phyloP scores from a whole-genome alignment of 305 asterid species.

The Stenogyne calaminthoides region DNA sequence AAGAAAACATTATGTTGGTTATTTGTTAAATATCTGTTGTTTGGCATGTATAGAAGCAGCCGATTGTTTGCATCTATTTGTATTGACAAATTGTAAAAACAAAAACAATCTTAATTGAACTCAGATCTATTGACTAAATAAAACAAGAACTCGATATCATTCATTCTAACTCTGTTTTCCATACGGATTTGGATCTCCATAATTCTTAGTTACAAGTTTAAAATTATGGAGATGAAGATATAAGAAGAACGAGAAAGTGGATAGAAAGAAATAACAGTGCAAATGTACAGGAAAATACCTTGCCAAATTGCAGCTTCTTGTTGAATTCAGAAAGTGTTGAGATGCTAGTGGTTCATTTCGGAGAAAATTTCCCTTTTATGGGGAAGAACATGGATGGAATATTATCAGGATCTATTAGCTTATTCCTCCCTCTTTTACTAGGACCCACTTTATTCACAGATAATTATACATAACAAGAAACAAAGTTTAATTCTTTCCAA shows the following conservation, averaged over 20 bases:
- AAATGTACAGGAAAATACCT: background rate
- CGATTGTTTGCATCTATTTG: background rate
- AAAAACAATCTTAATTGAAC: background rate
- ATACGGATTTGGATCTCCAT: background rate
- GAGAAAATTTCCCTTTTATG: background rate
- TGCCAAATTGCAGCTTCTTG: background rate
- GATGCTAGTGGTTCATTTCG: background rate
- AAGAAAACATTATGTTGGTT: background rate
- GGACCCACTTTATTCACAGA: background rate
- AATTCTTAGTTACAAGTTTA: background rate
- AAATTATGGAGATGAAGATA: background rate
- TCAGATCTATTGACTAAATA: no score
- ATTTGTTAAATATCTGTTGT: background rate
- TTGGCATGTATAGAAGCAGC: background rate
- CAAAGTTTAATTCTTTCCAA: no score
- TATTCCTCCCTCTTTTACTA: background rate
- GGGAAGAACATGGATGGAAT: constrained; percentile 38
- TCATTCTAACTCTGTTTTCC: no score
- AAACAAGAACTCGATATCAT: no score
- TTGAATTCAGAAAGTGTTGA: background rate
- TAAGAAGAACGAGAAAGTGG: background rate
- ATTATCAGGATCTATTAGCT: constrained; percentile 31
- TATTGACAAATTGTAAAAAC: background rate
- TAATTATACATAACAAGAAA: no score
- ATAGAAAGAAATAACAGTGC: background rate